Base-by-base conservation (phyloP, 257 asterid genomes). In the Nicotiana tabacum region DNA sequence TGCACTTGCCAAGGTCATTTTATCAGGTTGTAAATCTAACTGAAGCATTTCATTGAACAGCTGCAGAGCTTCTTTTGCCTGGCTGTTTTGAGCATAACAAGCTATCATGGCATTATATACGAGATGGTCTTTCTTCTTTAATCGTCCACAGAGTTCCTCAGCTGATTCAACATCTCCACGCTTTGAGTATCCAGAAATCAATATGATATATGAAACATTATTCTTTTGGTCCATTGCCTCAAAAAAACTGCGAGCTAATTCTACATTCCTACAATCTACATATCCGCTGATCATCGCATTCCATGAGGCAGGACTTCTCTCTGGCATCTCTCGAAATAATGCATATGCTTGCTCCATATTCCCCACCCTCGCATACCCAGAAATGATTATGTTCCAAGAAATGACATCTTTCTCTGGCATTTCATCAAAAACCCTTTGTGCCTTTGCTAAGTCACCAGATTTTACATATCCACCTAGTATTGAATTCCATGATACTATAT, bases 401-500 rank as follows among this genome's bases (percentile, higher is more conserved):
- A 93, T 88, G 58, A 89, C 90, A 69, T 95, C 95, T 83, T 76
- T 95, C 87, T 66, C 84, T 0, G 98, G 96, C 95, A 93, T 95
- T 70, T 91, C 95, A 80, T 89, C 92, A 46, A 93, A 95, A 84
- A 92, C 87, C 46, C 85, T 80, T 78, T 82, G 91, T 2, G 95
- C 98, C 92, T 82, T 90, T 15, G 78, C 90, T 62, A 95, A 65
- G 24, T 92, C 89, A 60, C 94, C 95, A 7, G 77, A 77, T 81
- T 86, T 95, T 1, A 91, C 88, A 32, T 96, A 91, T 82, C 96
- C 96, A 1, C 92, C 89, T 6, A 96, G 77, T 82, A 96, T 69
- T 43, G 96, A 92, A 86, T 94, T 96, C 99, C 99, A 96, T 2
- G 97, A 87, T 5, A 94, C 97, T 48, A 94, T 88, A 78, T 92